Conservation (phyloP, 306 rosid species). For the Prunus persica region Prunus_persica_NCBIv2 NC_034009.1:24817001-24817500, state of each 20-base stretch:
- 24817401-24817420: conserved; percentile 55
- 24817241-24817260: conserved; percentile 11
- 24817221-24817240: conserved; percentile 17
- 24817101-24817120: background rate
- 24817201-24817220: conserved; percentile 3
- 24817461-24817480: conserved; percentile 96
- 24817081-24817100: background rate
- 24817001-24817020: background rate
- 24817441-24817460: conserved; percentile 65
- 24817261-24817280: conserved; percentile 21
- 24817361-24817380: too few species aligned
- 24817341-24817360: too few species aligned
- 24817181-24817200: conserved; percentile 6
- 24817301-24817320: conserved; percentile 73
- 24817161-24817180: conserved; percentile 15
- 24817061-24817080: background rate
- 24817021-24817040: conserved; percentile 8
- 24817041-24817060: background rate
- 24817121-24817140: background rate
- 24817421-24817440: conserved; percentile 89
- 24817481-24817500: conserved; percentile 96
- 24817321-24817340: too few species aligned
- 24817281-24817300: conserved; percentile 77
- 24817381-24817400: too few species aligned
- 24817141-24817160: background rate